phyloP scores from a whole-genome alignment of 257 asterid species.

The Echium plantagineum region DNA sequence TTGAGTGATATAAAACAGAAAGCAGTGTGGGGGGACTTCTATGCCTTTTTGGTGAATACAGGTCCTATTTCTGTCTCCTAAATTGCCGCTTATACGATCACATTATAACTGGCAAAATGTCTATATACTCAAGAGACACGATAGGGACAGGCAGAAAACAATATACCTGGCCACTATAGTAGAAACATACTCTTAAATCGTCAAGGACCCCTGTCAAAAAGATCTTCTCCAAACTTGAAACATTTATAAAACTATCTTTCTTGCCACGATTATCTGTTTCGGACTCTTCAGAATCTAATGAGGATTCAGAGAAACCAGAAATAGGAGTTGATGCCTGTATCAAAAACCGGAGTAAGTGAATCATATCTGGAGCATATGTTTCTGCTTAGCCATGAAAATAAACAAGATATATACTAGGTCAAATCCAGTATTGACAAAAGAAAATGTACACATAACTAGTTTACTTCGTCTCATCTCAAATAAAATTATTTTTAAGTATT shows the following conservation, averaged over 20 bases:
- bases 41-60: too few species aligned
- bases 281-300: constrained; percentile 71
- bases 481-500: too few species aligned
- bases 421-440: background rate
- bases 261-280: constrained; percentile 30
- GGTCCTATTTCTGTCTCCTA: too few species aligned
- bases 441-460: background rate
- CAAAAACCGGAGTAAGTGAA: constrained; percentile 3
- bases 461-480: background rate
- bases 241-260: constrained; percentile 30
- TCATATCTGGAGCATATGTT: background rate
- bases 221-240: constrained; percentile 42
- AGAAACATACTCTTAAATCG: constrained; percentile 72
- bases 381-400: background rate
- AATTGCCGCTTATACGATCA: background rate
- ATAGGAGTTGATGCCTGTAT: constrained; percentile 68
- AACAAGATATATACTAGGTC: background rate
- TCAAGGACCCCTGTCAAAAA: constrained; percentile 78
- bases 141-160: background rate
- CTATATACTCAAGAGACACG: background rate
- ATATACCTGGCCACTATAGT: constrained; percentile 64
- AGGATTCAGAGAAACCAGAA: constrained; percentile 52
- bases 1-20: too few species aligned
- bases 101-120: background rate
- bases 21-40: too few species aligned